Base-by-base conservation (phyloP, 352 stramenopile species). In the Globisporangium rhizosaccharum region DNA sequence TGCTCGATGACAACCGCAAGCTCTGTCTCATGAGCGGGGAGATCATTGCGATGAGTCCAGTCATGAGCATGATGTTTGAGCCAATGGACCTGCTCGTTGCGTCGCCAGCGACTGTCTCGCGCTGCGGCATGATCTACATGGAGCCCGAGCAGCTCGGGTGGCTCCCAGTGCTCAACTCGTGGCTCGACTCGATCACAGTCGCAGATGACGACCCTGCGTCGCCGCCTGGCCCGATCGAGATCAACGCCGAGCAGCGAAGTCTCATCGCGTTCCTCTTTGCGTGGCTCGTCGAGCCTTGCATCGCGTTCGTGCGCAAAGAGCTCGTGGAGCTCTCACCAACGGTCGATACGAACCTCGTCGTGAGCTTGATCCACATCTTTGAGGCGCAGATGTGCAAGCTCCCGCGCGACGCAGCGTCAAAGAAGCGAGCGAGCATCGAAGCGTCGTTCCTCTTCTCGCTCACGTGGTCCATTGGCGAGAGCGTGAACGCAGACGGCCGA, bases 61-160 rank as follows among this genome's bases (percentile, higher is more conserved):
- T 90, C 33, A 98, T 98, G 90, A 97, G 89, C 56, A 98, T 98
- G 93, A 97, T 97, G 76, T 98, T 98, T 51, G 94, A 98, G 67
- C 88, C 91, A 1, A 96, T 97, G 85, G 89, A 98, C 67, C 71
- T 98, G 47, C 71, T 97, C n/a, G 86, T 96, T 9, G 94, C 94
- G 2, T 97, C 87, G 0, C 94, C 94, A 3, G 93, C 94, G 1
- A 98, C 94, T 3, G 93, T 98, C 8, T 96, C 84, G 50, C 87
- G 93, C 11, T 95, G 92, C 54, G 94, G 93, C 6, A 97, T 98
- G 88, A 97, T 98, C 59, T 98, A 97, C 71, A 96, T 95, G 83
- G 92, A 98, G 60, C 88, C 91, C 8, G 84, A 92, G 49, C 91
- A 97, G 57, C 71, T 98, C 15, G 88, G 90, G 1, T 98, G 89